Conservation (phyloP, 768 basidiomycete species). For the Tylopilus sp. region DNA sequence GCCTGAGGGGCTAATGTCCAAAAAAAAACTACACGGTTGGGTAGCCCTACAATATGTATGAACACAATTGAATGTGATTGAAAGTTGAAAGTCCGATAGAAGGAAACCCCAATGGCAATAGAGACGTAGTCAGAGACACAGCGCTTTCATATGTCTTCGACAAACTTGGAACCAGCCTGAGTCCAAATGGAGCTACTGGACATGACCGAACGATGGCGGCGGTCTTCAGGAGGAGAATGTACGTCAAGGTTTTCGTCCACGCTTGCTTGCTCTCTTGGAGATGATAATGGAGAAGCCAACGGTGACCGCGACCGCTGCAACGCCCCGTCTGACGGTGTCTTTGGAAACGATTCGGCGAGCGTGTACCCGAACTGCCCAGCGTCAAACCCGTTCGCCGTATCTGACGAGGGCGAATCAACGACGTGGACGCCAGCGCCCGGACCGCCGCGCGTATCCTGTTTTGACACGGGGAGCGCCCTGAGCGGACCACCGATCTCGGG, state of each 20-base stretch:
- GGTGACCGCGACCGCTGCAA: conserved; percentile 29
- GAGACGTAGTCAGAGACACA: background rate
- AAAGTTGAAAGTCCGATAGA: background rate
- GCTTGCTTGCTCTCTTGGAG: conserved; percentile 21
- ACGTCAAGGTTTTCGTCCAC: conserved; percentile 7
- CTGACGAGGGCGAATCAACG: conserved; percentile 29
- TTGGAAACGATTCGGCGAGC: conserved; percentile 23
- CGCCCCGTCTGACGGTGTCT: conserved; percentile 8
- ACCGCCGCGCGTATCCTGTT: background rate
- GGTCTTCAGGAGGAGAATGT: conserved; percentile 3
- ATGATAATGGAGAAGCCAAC: conserved; percentile 18
- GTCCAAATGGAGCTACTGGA: conserved; percentile 34
- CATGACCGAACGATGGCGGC: conserved; percentile 21
- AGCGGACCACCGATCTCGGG: background rate
- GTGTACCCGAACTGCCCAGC: conserved; percentile 1
- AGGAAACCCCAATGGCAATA: background rate
- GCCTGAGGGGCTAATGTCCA: background rate
- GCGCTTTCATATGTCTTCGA: conserved; percentile 34
- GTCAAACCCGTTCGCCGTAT: conserved; percentile 14
- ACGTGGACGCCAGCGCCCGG: conserved; percentile 1
- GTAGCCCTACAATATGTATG: background rate
- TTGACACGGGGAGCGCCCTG: background rate
- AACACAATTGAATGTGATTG: background rate
- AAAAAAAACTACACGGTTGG: background rate
- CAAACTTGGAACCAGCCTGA: conserved; percentile 45